A percentile compares a stretch with the other conserved stretches of the same genome.
Evolutionary conservation across 352 stramenopile genomes (phyloP).

Genomic region (Phytophthora multivora): DNA sequence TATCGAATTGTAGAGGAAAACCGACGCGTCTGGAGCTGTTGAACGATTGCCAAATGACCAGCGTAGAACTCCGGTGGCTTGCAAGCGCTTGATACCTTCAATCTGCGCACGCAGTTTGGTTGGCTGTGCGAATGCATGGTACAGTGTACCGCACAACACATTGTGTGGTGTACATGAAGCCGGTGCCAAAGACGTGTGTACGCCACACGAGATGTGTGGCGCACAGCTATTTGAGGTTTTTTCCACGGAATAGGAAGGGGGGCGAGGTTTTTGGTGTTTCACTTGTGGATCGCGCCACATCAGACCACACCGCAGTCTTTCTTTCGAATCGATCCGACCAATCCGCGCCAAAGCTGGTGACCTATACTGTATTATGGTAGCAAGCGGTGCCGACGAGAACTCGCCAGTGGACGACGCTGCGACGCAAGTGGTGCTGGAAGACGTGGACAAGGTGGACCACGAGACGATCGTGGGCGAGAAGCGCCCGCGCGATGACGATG

Average conservation of each 20-base stretch:
- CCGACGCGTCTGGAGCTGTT: slow-evolving; percentile 3
- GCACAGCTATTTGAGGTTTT: slow-evolving; percentile 34
- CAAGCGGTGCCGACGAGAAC: slow-evolving; percentile 33
- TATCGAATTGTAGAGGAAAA: slow-evolving; percentile 3
- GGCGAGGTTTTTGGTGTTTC: slow-evolving; percentile 39
- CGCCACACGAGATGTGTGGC: slow-evolving; percentile 33
- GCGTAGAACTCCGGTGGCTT: slow-evolving; percentile 21
- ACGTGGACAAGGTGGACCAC: slow-evolving; percentile 25
- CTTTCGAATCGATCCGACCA: slow-evolving; percentile 30
- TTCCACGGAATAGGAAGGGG: slow-evolving; percentile 10
- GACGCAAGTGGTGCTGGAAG: slow-evolving; percentile 19
- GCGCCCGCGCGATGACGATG: slow-evolving; percentile 27
- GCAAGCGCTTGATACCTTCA: slow-evolving; percentile 42
- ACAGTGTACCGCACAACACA: slow-evolving; percentile 11
- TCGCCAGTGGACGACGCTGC: slow-evolving; percentile 15
- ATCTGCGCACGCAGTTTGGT: slow-evolving; percentile 25
- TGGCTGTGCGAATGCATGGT: slow-evolving; percentile 26
- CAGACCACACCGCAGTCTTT: slow-evolving; percentile 32
- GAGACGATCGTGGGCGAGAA: slow-evolving; percentile 39
- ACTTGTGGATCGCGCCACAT: slow-evolving; percentile 37
- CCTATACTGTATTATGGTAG: slow-evolving; percentile 25
- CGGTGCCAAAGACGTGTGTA: slow-evolving; percentile 5
- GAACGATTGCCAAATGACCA: slow-evolving; percentile 44
- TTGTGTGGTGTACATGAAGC: slow-evolving; percentile 6
- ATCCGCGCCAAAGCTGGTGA: slow-evolving; percentile 10